Evolutionary conservation across 2,329 filamentous ascomycete genomes (phyloP).

Genomic region (Beauveria asiatica): DNA sequence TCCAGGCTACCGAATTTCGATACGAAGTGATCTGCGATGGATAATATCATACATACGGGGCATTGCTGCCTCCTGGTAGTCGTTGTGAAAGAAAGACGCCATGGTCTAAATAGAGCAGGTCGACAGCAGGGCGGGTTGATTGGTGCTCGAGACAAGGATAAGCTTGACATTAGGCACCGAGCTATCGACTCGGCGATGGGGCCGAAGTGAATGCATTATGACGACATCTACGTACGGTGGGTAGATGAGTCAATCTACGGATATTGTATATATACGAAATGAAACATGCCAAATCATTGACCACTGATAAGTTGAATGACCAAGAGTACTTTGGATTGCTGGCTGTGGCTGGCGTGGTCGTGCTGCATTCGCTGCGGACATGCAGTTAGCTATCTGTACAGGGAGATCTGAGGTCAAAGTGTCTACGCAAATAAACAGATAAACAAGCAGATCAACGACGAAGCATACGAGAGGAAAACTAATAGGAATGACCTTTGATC

Average conservation of each 20-base stretch:
- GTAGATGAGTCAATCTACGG: not conserved
- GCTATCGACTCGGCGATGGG: not conserved
- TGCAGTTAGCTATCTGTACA: too few relatives aligned
- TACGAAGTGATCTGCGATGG: not conserved
- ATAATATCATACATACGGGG: not conserved
- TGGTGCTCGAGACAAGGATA: not conserved
- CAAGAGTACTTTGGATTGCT: not conserved
- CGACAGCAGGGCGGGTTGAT: not conserved
- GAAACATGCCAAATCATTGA: not conserved
- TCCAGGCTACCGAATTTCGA: not conserved
- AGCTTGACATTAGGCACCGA: not conserved
- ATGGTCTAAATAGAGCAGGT: not conserved
- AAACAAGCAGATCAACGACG: too few relatives aligned
- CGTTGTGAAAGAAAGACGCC: not conserved
- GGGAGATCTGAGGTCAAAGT: too few relatives aligned
- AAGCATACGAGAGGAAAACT: not conserved
- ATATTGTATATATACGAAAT: not conserved
- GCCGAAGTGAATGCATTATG: not conserved
- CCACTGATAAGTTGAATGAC: too few relatives aligned
- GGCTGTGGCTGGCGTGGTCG: too few relatives aligned
- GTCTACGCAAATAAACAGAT: too few relatives aligned
- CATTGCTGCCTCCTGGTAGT: not conserved
- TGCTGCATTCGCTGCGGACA: too few relatives aligned
- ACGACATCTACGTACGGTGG: not conserved
- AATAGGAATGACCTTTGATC: not conserved